Percentiles rank a stretch among this genome's conserved stretches.
These are phyloP conservation scores for Pyricularia sp. DNA, from an alignment of 2,329 filamentous ascomycete species.

Conservation along the genomic window DNA sequence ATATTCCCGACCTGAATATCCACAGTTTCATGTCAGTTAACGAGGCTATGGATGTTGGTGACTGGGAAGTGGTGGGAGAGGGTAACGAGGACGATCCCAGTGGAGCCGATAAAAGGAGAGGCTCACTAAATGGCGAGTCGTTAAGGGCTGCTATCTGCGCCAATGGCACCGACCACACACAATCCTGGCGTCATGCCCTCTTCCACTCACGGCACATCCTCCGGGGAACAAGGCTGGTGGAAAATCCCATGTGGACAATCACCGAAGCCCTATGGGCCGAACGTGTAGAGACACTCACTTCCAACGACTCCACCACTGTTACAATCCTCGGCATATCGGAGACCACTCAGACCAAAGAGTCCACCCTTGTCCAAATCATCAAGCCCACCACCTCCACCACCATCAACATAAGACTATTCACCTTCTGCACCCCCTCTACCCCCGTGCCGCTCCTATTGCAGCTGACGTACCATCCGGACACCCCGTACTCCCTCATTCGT, in stretches of 20 bases:
- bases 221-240: background rate
- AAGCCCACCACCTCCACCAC: constrained; percentile 35
- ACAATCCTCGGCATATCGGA: background rate
- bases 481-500: constrained; percentile 87
- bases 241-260: background rate
- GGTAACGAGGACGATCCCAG: background rate
- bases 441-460: constrained; percentile 59
- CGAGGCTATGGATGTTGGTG: background rate
- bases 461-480: constrained; percentile 89
- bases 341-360: background rate
- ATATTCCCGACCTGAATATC: background rate
- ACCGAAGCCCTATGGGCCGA: background rate
- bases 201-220: background rate
- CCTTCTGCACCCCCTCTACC: constrained; percentile 75
- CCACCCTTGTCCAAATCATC: background rate
- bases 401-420: constrained; percentile 81
- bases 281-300: background rate
- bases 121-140: background rate
- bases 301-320: background rate
- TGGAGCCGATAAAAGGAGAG: background rate
- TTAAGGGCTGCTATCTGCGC: background rate
- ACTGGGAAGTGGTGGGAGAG: background rate
- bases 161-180: background rate
- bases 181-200: background rate
- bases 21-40: background rate